These are phyloP conservation scores for Xylariaceae sp. DNA, from an alignment of 2,329 filamentous ascomycete genomes.

Conservation along the genomic window DNA sequence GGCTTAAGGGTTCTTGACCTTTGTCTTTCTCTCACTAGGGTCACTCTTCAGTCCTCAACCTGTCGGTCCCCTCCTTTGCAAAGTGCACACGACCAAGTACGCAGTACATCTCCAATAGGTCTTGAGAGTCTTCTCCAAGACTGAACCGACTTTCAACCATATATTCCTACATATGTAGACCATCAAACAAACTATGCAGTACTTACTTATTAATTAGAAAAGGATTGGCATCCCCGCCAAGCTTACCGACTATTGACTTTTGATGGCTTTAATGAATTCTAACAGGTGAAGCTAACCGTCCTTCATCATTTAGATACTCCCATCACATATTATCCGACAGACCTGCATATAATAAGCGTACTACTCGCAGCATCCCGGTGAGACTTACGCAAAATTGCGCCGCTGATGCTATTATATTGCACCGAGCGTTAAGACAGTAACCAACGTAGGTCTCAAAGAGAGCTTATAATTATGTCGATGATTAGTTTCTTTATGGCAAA, in stretches of 20 bases:
- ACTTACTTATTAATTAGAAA: not conserved
- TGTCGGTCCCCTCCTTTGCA: not conserved
- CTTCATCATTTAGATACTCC: not conserved
- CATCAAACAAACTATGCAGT: too few species aligned
- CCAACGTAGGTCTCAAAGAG: not conserved
- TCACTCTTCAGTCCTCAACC: not conserved
- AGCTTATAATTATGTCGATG: too few species aligned
- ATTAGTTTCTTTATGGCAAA: too few species aligned
- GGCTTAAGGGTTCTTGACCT: too few species aligned
- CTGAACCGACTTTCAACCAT: too few species aligned
- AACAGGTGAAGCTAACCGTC: not conserved
- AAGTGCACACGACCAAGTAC: constrained; percentile 7
- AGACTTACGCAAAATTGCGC: constrained; percentile 6
- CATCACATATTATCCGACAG: not conserved
- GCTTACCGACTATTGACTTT: constrained; percentile 4
- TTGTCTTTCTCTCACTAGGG: not conserved
- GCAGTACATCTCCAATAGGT: not conserved
- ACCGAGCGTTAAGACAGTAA: not conserved
- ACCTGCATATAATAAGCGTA: not conserved
- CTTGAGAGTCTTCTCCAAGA: too few species aligned
- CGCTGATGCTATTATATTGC: constrained; percentile 11
- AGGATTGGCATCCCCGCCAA: constrained; percentile 3
- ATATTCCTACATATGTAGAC: too few species aligned
- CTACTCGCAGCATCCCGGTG: not conserved
- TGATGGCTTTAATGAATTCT: not conserved